Evolutionary conservation across 2,329 filamentous ascomycete genomes (phyloP), one percentile per base, ranked within the genome.

Genomic region (Cryphonectria nitschkei): DNA sequence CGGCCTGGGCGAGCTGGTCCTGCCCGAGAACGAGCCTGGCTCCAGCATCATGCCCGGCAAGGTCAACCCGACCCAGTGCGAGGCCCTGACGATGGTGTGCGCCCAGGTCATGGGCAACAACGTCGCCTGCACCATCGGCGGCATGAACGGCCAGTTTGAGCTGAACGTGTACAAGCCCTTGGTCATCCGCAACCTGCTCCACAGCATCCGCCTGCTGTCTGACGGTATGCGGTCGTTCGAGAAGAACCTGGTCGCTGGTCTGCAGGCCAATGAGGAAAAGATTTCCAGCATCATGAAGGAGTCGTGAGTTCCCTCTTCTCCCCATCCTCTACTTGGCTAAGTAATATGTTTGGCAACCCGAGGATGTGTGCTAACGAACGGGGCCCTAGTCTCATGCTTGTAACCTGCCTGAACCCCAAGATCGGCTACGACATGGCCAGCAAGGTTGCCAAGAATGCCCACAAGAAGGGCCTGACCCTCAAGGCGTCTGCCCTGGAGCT

Each of bases 21-120:
- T 99, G 67, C 96, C 96, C 37, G 96, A 99, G 86, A 99, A 99
- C 85, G 96, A 99, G 86, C 96, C 96, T 46, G 95, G 95, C 74
- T 96, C 92, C 79, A 97, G 93, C 77, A 98, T 99, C 86, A 99
- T 99, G 96, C 96, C 96, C 61, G 96, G 96, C 79, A 99, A 99
- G 87, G 96, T 99, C 81, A 99, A 99, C 87, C 96, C 96, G 43
- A 99, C 96, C 43, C 96, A 99, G 85, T 97, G 94, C 84, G 96
- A 99, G 87, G 93, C 94, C 73, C 85, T 99, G 81, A 98, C 96
- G 77, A 99, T 99, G 96, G 87, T 98, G 73, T 98, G 95, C 85
- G 90, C 93, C 29, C 96, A 99, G 84, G 95, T 99, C 73, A 97
- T 98, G 88, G 96, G 96, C 79, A 99, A 99, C 88, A 91, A 98